Evolutionary conservation across 2,329 filamentous ascomycete genomes (phyloP).

Genomic region (Microdochium paspali): DNA sequence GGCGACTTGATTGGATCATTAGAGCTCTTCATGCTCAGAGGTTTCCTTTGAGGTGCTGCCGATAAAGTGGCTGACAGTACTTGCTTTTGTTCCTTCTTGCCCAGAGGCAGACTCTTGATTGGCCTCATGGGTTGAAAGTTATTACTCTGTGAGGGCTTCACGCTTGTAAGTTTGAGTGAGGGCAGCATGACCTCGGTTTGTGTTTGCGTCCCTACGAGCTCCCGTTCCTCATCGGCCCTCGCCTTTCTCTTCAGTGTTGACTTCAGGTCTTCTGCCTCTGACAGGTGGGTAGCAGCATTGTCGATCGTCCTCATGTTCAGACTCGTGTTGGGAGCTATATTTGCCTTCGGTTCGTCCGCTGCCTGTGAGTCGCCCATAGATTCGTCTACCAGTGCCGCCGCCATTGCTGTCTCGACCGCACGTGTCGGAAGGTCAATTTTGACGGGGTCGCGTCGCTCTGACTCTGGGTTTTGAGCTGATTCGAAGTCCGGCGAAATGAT

Average conservation of each 20-base stretch:
- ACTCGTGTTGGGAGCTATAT: background rate
- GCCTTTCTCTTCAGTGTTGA: constrained; percentile 49
- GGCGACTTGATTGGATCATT: constrained; percentile 52
- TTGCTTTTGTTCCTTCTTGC: constrained; percentile 29
- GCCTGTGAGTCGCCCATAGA: background rate
- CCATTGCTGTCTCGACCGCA: constrained; percentile 2
- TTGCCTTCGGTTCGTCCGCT: constrained; percentile 3
- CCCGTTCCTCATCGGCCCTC: constrained; percentile 43
- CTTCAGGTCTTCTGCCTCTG: constrained; percentile 24
- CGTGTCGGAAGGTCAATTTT: constrained; percentile 39
- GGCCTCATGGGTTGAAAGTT: constrained; percentile 22
- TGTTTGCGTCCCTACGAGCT: constrained; percentile 19
- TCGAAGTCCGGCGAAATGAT: constrained; percentile 62
- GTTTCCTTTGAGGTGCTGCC: constrained; percentile 28
- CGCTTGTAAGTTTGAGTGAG: constrained; percentile 17
- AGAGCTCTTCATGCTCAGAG: constrained; percentile 47
- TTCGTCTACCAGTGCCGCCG: background rate
- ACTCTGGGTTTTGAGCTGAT: constrained; percentile 49
- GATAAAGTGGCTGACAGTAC: constrained; percentile 12
- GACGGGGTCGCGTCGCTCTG: constrained; percentile 45
- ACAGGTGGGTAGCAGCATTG: constrained; percentile 2
- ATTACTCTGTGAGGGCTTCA: constrained; percentile 19
- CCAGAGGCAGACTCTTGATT: constrained; percentile 34
- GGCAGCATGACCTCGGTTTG: constrained; percentile 14
- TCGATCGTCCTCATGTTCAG: background rate